These are phyloP conservation scores for Malus domestica DNA, from an alignment of 306 rosid species.

Conservation along the genomic window ASM211411v1 NC_041793.1:22132001-22132500, in stretches of 20 bases:
- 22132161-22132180: slow-evolving; percentile 85
- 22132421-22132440: neutral
- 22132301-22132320: slow-evolving; percentile 75
- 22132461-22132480: neutral
- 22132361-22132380: slow-evolving; percentile 52
- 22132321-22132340: slow-evolving; percentile 60
- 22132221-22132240: neutral
- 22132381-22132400: slow-evolving; percentile 76
- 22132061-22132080: slow-evolving; percentile 88
- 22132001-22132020: neutral
- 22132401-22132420: slow-evolving; percentile 11
- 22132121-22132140: slow-evolving; percentile 65
- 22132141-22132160: slow-evolving; percentile 53
- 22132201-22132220: slow-evolving; percentile 67
- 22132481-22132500: slow-evolving; percentile 82
- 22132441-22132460: neutral
- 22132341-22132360: slow-evolving; percentile 67
- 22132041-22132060: slow-evolving; percentile 52
- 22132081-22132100: slow-evolving; percentile 73
- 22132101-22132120: slow-evolving; percentile 81
- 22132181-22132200: slow-evolving; percentile 79
- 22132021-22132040: slow-evolving; percentile 67
- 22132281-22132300: neutral
- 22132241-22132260: neutral
- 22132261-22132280: neutral